Percentiles rank a stretch among this genome's conserved stretches.
These are phyloP conservation scores for Neoboletus magnificus DNA, from an alignment of 768 basidiomycete species.

Conservation along the genomic window DNA sequence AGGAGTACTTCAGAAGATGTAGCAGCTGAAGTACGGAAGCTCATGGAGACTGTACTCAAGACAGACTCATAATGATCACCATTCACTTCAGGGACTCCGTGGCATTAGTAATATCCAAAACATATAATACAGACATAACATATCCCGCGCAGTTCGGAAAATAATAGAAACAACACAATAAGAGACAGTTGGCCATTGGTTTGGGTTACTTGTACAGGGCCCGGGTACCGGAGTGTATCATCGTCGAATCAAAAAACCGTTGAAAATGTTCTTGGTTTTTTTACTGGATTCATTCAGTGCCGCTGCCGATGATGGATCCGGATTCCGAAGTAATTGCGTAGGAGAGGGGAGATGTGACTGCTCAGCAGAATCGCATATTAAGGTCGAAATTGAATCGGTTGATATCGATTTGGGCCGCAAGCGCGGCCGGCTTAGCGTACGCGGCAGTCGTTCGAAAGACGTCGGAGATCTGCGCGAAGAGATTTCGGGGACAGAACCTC, in stretches of 20 bases:
- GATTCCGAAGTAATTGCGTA: slow-evolving; percentile 1
- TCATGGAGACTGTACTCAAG: slow-evolving; percentile 41
- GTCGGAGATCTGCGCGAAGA: slow-evolving; percentile 6
- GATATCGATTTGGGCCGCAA: slow-evolving; percentile 52
- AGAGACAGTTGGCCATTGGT: neutral
- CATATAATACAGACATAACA: slow-evolving; percentile 28
- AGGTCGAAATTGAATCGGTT: slow-evolving; percentile 49
- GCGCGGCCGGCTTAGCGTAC: slow-evolving; percentile 19
- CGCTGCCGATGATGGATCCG: slow-evolving; percentile 2
- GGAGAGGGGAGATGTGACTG: slow-evolving; percentile 7
- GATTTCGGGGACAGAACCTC: slow-evolving; percentile 28
- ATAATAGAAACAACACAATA: neutral
- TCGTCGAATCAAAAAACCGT: slow-evolving; percentile 38
- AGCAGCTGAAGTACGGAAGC: slow-evolving; percentile 62
- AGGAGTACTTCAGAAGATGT: slow-evolving; percentile 95
- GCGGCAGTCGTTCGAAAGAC: slow-evolving; percentile 19
- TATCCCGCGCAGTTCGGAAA: slow-evolving; percentile 8
- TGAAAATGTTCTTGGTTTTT: slow-evolving; percentile 41
- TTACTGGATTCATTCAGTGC: slow-evolving; percentile 22
- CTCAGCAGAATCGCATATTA: slow-evolving; percentile 12
- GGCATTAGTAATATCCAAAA: slow-evolving; percentile 11
- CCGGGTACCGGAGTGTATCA: slow-evolving; percentile 15
- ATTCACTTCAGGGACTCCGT: slow-evolving; percentile 1
- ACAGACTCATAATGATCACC: slow-evolving; percentile 15
- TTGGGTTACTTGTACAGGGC: neutral